Conservation (phyloP, 202 grass and related monocot genomes). For the Saccharum hybrid region DNA sequence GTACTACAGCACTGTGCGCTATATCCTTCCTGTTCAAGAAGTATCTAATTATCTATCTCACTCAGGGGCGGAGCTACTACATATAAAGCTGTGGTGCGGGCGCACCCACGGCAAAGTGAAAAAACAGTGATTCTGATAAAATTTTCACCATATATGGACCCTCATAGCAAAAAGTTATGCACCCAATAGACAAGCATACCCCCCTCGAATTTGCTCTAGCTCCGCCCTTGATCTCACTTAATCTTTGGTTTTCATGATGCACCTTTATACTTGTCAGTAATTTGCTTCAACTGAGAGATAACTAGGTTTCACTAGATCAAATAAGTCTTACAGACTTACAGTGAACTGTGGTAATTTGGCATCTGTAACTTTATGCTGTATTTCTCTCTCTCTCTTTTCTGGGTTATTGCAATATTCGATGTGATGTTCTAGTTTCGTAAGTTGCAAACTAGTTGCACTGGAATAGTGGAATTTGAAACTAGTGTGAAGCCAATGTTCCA, state of each 20-base stretch:
- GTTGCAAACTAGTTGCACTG: slow-evolving; percentile 1
- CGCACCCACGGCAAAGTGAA: neutral
- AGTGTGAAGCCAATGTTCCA: neutral
- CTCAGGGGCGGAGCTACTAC: neutral
- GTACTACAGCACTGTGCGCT: neutral
- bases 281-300: neutral
- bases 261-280: neutral
- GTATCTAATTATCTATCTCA: slow-evolving; percentile 6
- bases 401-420: slow-evolving; percentile 1
- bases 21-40: slow-evolving; percentile 7
- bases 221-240: neutral
- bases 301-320: neutral
- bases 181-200: neutral
- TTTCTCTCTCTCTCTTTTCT: neutral
- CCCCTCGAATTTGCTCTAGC: neutral
- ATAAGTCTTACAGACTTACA: neutral
- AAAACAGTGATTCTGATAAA: neutral
- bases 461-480: slow-evolving; percentile 36
- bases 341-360: neutral
- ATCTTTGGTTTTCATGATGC: neutral
- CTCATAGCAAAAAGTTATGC: neutral
- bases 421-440: slow-evolving; percentile 11
- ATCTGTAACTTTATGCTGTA: neutral
- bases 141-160: neutral
- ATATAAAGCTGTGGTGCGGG: neutral